These are phyloP conservation scores for Stagonosporopsis rhizophila DNA, from an alignment of 2,329 filamentous ascomycete species.

Conservation along the genomic window DNA sequence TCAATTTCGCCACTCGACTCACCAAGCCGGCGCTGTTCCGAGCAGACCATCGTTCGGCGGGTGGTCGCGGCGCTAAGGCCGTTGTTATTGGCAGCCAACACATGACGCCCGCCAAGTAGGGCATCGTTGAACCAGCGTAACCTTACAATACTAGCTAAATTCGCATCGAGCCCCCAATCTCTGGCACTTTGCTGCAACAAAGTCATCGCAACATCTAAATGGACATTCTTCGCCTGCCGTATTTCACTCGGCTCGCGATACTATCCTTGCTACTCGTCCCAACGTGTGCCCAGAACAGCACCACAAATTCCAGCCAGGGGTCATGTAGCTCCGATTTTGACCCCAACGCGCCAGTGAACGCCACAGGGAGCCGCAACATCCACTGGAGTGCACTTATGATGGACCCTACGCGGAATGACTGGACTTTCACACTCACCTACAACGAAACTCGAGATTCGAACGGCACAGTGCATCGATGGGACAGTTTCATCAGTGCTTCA, in stretches of 20 bases:
- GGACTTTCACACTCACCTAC: constrained; percentile 12
- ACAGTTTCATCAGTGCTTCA: constrained; percentile 4
- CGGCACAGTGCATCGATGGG: not conserved
- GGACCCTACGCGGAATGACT: constrained; percentile 15
- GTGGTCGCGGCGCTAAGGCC: constrained; percentile 16
- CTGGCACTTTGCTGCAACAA: not conserved
- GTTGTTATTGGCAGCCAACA: constrained; percentile 19
- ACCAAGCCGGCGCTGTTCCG: not conserved
- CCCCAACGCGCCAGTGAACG: constrained; percentile 5
- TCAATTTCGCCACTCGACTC: not conserved
- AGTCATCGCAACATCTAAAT: not conserved
- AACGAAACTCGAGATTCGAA: constrained; percentile 2
- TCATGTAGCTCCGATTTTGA: not conserved
- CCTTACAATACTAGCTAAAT: constrained; percentile 12
- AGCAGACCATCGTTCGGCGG: constrained; percentile 4
- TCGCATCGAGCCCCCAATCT: not conserved
- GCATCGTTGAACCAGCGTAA: constrained; percentile 5
- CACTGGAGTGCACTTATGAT: constrained; percentile 19
- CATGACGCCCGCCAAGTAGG: constrained; percentile 15
- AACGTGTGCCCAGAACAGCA: not conserved
- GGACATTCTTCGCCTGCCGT: not conserved
- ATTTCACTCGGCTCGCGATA: not conserved
- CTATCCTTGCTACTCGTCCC: not conserved
- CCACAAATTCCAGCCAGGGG: not conserved
- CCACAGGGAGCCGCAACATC: constrained; percentile 12